Base-by-base conservation (phyloP, 2,329 filamentous ascomycete genomes). In the Corynespora cassiicola region DNA sequence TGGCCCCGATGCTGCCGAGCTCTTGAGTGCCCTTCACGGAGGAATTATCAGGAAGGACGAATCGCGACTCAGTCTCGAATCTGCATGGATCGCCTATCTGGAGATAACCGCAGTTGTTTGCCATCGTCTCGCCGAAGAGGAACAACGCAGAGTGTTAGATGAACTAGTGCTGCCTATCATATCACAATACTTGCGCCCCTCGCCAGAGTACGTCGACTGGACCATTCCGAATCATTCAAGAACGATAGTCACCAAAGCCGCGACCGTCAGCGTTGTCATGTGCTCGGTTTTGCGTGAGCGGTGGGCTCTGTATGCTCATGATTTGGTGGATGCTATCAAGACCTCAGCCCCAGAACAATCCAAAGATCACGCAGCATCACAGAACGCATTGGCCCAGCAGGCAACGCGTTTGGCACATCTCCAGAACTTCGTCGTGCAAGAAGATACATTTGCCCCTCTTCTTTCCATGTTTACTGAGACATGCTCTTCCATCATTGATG, bases 281-380 rank as follows among this genome's bases (percentile, higher is more conserved):
- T 65, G 77, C 0, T 52, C 71, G 3, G 71, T 79, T 1, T 72
- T 88, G 0, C 63, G 73, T 11, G 65, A 74, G 3, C 74, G 85
- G 47, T 94, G 88, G 88, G 65, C 73, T 2, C 72, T 72, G 2
- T 67, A 90, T n/a, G 79, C 81, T 0, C 71, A 79, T 1, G 65
- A 75, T 0, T 70, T 96, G n/a, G 74, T 85, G 17, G 74, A 82
- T 20, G 77, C 80, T 23, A 83, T 96, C 39, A 84, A 84, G 36
- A 80, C 81, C 5, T 95, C 90, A 0, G 77, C 88, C 5, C 90
- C 91, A 1, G 90, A 92, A 59, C 84, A 92, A 39, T 90, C 90
- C 0, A 86, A 86, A 46, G 87, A 90, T 12, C 88, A 88, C 52
- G 77, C 80, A 17, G 76, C 77, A 26, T 95, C 89, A 0, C 90